phyloP scores from a whole-genome alignment of 495 filamentous ascomycete species.

The Hypoxylon subgilvum region DNA sequence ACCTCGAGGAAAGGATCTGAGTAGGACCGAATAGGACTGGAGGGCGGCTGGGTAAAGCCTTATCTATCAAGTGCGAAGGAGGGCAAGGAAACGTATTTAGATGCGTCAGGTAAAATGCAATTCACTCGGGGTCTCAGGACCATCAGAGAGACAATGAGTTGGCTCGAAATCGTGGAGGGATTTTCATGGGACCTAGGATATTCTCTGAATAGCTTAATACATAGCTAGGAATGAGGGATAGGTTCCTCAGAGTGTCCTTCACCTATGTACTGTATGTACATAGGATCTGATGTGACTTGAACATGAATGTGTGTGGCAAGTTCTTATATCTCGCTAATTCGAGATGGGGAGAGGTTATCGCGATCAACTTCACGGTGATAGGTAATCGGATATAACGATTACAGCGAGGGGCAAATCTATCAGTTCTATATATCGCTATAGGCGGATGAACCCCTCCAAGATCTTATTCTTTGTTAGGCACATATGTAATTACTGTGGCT shows the following conservation, averaged over 20 bases:
- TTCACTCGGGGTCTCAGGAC: constrained; percentile 29
- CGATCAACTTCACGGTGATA: background rate
- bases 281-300: no score
- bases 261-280: background rate
- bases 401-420: no score
- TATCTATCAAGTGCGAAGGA: constrained; percentile 18
- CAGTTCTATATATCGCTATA: no score
- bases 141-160: constrained; percentile 8
- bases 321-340: no score
- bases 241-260: constrained; percentile 3
- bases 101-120: no score
- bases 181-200: constrained; percentile 2
- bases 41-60: constrained; percentile 19
- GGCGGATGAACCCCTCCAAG: background rate
- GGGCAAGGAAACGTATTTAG: constrained; percentile 22
- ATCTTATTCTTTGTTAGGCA: background rate
- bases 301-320: no score
- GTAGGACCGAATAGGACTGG: constrained; percentile 22
- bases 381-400: background rate
- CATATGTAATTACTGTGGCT: background rate
- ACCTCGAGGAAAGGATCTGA: constrained; percentile 18
- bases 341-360: no score
- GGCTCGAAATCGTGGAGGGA: constrained; percentile 14
- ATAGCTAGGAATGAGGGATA: constrained; percentile 29
- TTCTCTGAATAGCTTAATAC: constrained; percentile 26